Percentiles rank a stretch among this genome's conserved stretches.
Evolutionary conservation across 176 grass and related monocot genomes (phyloP).

Genomic region (Canna indica): DNA sequence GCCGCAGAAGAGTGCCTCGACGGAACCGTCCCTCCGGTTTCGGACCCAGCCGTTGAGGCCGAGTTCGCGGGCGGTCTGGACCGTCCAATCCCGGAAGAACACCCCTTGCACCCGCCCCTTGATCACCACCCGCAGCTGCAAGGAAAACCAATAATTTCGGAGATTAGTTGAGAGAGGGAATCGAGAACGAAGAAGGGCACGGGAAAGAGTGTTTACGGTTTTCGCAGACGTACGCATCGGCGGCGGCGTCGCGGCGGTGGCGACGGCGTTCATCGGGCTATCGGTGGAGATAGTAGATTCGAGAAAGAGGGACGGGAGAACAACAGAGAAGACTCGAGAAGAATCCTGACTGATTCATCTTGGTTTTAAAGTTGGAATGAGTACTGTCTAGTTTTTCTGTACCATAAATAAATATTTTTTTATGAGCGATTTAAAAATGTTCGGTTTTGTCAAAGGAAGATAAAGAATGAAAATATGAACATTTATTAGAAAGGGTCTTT

Average conservation of each 20-base stretch:
- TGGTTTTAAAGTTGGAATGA: too few relatives aligned
- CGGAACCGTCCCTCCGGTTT: constrained; percentile 64
- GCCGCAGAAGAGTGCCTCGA: constrained; percentile 71
- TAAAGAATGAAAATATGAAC: too few relatives aligned
- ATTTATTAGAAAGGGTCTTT: too few relatives aligned
- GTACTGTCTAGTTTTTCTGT: too few relatives aligned
- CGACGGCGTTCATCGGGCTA: constrained; percentile 22
- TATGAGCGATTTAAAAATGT: too few relatives aligned
- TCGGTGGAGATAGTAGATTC: neutral
- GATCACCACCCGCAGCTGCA: constrained; percentile 42
- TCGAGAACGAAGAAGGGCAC: neutral
- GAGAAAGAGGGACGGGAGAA: constrained; percentile 1
- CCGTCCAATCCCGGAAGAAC: constrained; percentile 72
- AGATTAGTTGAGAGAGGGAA: neutral
- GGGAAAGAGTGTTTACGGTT: constrained; percentile 4
- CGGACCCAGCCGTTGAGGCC: constrained; percentile 73
- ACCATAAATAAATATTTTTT: too few relatives aligned
- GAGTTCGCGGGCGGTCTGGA: constrained; percentile 52
- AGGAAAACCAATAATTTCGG: neutral
- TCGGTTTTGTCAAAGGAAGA: too few relatives aligned
- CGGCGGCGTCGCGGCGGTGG: constrained; percentile 15
- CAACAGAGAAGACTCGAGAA: too few relatives aligned
- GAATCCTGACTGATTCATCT: too few relatives aligned
- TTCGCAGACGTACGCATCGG: constrained; percentile 8
- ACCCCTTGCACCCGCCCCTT: constrained; percentile 79